These are phyloP conservation scores for Quercus engelmannii DNA, from an alignment of 306 rosid species.

Conservation along the genomic window DNA sequence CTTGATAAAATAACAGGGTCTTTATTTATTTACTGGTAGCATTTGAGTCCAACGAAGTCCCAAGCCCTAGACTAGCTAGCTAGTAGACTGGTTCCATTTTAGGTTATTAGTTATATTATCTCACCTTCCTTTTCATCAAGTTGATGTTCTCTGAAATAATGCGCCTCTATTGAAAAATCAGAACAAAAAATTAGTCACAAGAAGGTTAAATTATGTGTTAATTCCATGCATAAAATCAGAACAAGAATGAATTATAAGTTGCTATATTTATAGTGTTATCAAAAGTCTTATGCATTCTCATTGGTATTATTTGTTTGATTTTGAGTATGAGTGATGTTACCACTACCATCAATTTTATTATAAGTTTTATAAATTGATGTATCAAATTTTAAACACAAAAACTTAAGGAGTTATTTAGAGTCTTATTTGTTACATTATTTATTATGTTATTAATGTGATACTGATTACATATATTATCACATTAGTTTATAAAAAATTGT, in stretches of 20 bases:
- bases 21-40: neutral
- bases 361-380: no score
- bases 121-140: slow-evolving; percentile 39
- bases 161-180: slow-evolving; percentile 34
- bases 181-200: neutral
- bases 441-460: neutral
- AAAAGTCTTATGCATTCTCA: no score
- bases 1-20: neutral
- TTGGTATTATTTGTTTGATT: no score
- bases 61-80: neutral
- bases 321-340: no score
- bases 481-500: neutral
- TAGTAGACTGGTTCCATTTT: neutral
- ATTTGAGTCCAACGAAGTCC: neutral
- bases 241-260: no score
- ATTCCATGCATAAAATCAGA: no score
- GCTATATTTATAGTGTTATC: no score
- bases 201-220: neutral
- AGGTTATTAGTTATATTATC: neutral
- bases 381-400: no score
- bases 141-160: slow-evolving; percentile 28
- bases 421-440: no score
- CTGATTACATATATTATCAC: neutral
- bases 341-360: no score
- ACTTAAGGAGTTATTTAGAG: no score